A percentile compares a stretch with the other conserved stretches of the same genome.
These are phyloP conservation scores for Rhynchosporium graminicola DNA, from an alignment of 2,329 filamentous ascomycete genomes.

Conservation along the genomic window DNA sequence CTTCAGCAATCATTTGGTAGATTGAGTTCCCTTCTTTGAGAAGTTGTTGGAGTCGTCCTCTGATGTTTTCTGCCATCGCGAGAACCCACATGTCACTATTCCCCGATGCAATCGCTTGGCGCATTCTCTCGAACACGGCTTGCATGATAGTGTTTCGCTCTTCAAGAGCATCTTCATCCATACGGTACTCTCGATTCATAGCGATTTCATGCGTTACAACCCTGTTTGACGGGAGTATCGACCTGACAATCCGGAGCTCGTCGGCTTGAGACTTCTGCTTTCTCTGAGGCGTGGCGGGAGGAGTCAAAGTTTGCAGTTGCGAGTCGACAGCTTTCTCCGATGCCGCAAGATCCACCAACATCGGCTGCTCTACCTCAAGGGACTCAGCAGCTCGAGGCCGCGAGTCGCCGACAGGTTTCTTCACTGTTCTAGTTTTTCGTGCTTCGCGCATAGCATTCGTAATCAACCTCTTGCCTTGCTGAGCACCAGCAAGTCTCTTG, in stretches of 20 bases:
- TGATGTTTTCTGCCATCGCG: constrained; percentile 69
- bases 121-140: constrained; percentile 60
- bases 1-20: constrained; percentile 73
- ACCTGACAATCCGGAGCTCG: constrained; percentile 41
- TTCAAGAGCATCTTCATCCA: constrained; percentile 63
- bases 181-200: constrained; percentile 76
- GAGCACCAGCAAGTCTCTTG: constrained; percentile 72
- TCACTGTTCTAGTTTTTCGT: constrained; percentile 62
- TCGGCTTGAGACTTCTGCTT: constrained; percentile 34
- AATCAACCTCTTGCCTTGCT: constrained; percentile 71
- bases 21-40: constrained; percentile 71
- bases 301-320: constrained; percentile 51
- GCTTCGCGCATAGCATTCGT: constrained; percentile 74
- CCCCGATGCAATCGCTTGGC: constrained; percentile 60
- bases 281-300: constrained; percentile 51
- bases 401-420: constrained; percentile 68
- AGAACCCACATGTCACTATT: constrained; percentile 68
- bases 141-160: constrained; percentile 62
- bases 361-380: constrained; percentile 43
- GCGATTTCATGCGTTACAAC: constrained; percentile 77
- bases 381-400: constrained; percentile 60
- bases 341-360: constrained; percentile 46
- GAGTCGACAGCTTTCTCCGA: constrained; percentile 47
- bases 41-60: constrained; percentile 70
- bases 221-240: constrained; percentile 69